A percentile compares a stretch with the other conserved stretches of the same genome.
Conservation (phyloP, 2,329 filamentous ascomycete genomes). For the Teratosphaeria zuluensis region DNA sequence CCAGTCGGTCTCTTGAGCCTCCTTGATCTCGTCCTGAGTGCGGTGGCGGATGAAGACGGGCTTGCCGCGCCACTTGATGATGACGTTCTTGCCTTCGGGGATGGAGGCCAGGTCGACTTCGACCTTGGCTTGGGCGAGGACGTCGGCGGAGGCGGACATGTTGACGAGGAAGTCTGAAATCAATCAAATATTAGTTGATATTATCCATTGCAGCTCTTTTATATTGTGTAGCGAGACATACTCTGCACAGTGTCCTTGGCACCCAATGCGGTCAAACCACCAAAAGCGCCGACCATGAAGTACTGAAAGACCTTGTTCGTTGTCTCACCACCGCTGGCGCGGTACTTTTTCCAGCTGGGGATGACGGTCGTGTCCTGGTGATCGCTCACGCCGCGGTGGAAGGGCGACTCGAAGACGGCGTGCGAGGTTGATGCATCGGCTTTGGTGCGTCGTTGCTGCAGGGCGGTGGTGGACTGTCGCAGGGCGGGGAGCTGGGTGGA, state of each 20-base stretch:
- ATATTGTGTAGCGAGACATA: constrained; percentile 41
- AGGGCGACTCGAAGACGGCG: constrained; percentile 45
- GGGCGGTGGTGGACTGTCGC: constrained; percentile 33
- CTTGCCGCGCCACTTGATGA: constrained; percentile 99
- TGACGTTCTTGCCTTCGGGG: constrained; percentile 99
- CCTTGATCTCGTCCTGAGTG: constrained; percentile 82
- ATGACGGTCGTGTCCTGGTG: constrained; percentile 55
- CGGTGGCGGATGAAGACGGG: constrained; percentile 99
- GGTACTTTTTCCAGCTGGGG: constrained; percentile 84
- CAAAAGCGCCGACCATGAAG: constrained; percentile 97
- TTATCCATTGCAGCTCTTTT: not conserved
- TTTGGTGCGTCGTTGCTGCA: constrained; percentile 33
- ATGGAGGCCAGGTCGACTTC: constrained; percentile 89
- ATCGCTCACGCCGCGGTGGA: constrained; percentile 34
- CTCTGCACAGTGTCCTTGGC: constrained; percentile 98
- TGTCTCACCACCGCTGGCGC: constrained; percentile 53
- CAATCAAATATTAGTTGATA: not conserved
- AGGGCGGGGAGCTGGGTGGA: constrained; percentile 38
- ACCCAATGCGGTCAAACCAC: constrained; percentile 80
- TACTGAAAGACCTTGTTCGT: constrained; percentile 86
- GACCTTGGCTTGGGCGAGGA: constrained; percentile 98
- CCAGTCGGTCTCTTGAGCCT: constrained; percentile 83
- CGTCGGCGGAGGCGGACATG: constrained; percentile 98
- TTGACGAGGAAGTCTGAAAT: constrained; percentile 91
- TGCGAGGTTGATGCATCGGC: constrained; percentile 28